Evolutionary conservation across 306 rosid species (phyloP).

Genomic region (Fragaria nilgerrensis): DNA sequence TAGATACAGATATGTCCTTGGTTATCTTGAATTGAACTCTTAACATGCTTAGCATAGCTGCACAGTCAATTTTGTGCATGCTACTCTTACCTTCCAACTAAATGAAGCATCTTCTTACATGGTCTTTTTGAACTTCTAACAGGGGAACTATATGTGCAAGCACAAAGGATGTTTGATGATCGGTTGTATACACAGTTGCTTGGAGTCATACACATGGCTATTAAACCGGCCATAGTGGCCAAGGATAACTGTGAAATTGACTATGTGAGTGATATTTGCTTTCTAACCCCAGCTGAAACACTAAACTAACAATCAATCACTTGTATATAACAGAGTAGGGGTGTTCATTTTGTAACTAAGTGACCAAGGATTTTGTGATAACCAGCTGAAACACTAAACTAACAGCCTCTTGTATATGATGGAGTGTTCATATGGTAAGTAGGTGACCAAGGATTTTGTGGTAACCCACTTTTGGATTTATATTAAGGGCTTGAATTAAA

Average conservation of each 20-base stretch:
- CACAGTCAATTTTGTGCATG: background rate
- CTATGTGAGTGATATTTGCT: slow-evolving; percentile 60
- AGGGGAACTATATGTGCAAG: slow-evolving; percentile 92
- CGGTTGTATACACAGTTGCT: slow-evolving; percentile 64
- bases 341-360: background rate
- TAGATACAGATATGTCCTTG: background rate
- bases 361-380: background rate
- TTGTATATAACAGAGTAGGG: background rate
- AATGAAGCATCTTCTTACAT: background rate
- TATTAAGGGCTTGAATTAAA: background rate
- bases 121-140: slow-evolving; percentile 24
- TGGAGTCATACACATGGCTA: slow-evolving; percentile 58
- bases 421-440: background rate
- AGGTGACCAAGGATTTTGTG: background rate
- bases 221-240: slow-evolving; percentile 62
- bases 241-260: slow-evolving; percentile 74
- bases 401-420: background rate
- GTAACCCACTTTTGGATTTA: background rate
- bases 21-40: background rate
- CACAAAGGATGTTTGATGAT: slow-evolving; percentile 71
- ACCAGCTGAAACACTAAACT: background rate
- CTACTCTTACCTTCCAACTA: background rate
- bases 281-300: background rate
- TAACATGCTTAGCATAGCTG: background rate
- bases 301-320: background rate